phyloP scores from a whole-genome alignment of 2,329 filamentous ascomycete genomes.

The Proliferodiscus dingleyae region DNA sequence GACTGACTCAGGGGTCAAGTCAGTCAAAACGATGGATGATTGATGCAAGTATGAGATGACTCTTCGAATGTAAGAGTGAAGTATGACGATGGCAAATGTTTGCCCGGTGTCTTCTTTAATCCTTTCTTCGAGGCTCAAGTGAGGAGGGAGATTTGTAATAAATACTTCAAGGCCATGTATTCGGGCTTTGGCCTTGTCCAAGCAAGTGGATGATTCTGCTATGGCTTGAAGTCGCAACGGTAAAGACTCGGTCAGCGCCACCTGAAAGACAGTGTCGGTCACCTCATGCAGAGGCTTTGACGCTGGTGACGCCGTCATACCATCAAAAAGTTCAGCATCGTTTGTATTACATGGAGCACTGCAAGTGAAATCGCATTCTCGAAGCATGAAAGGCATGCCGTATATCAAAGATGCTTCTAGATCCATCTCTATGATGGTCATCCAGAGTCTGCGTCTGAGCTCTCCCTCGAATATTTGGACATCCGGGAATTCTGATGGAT shows the following conservation, averaged over 20 bases:
- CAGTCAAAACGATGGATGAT: slow-evolving; percentile 1
- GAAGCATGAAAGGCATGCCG: slow-evolving; percentile 45
- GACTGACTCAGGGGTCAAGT: slow-evolving; percentile 2
- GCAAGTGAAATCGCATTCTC: slow-evolving; percentile 43
- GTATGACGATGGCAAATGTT: slow-evolving; percentile 7
- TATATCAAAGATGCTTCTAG: slow-evolving; percentile 46
- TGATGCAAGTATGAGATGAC: slow-evolving; percentile 10
- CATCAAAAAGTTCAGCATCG: slow-evolving; percentile 12
- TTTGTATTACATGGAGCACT: slow-evolving; percentile 42
- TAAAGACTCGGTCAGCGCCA: slow-evolving; percentile 6
- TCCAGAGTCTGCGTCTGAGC: slow-evolving; percentile 51
- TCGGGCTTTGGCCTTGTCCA: slow-evolving; percentile 1
- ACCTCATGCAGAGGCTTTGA: slow-evolving; percentile 9
- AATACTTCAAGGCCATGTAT: slow-evolving; percentile 4
- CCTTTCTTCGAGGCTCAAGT: not conserved
- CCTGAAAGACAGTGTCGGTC: slow-evolving; percentile 12
- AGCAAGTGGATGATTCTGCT: not conserved
- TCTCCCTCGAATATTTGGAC: slow-evolving; percentile 45
- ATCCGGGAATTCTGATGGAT: slow-evolving; percentile 44
- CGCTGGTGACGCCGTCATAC: slow-evolving; percentile 7
- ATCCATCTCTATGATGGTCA: slow-evolving; percentile 48
- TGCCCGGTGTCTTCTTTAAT: slow-evolving; percentile 5
- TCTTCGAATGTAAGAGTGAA: slow-evolving; percentile 12
- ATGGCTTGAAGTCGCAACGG: slow-evolving; percentile 8
- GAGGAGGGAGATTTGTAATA: slow-evolving; percentile 1